Evolutionary conservation across 2,329 filamentous ascomycete genomes (phyloP).

Genomic region (Phialemonium atrogriseum): DNA sequence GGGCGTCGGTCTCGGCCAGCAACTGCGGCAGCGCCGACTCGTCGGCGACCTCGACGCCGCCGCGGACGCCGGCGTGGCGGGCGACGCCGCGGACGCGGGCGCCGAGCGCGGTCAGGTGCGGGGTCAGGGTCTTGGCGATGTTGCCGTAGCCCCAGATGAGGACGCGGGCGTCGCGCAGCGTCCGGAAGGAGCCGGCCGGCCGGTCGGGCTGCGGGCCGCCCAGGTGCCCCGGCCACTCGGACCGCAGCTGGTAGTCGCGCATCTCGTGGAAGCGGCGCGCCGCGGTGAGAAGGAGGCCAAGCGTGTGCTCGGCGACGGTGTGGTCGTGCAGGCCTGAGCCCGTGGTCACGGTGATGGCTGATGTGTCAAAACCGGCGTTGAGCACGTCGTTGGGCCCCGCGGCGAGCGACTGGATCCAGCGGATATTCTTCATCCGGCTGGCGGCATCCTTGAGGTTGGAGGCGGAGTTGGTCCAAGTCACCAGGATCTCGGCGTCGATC

Average conservation of each 20-base stretch:
- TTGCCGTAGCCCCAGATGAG: conserved; percentile 60
- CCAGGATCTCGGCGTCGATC: conserved; percentile 50
- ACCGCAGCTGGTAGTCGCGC: conserved; percentile 51
- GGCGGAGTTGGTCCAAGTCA: conserved; percentile 54
- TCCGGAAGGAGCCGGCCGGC: conserved; percentile 47
- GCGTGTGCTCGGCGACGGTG: conserved; percentile 57
- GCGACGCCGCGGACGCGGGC: conserved; percentile 53
- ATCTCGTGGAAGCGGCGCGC: conserved; percentile 53
- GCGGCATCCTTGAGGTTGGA: conserved; percentile 52
- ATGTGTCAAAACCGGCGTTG: conserved; percentile 47
- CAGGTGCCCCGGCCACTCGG: conserved; percentile 52
- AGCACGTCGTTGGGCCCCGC: conserved; percentile 60
- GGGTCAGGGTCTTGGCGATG: conserved; percentile 53
- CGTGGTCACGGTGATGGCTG: conserved; percentile 44
- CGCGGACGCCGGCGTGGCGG: conserved; percentile 44
- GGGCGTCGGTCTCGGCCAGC: conserved; percentile 49
- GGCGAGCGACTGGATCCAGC: conserved; percentile 60
- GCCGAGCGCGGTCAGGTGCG: conserved; percentile 45
- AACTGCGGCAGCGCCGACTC: conserved; percentile 46
- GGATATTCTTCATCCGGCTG: conserved; percentile 43
- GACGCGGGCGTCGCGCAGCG: conserved; percentile 49
- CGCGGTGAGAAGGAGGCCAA: conserved; percentile 47
- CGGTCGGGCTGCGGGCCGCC: conserved; percentile 53
- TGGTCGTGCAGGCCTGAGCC: conserved; percentile 56
- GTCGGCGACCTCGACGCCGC: conserved; percentile 47